Evolutionary conservation across 805 yeast genomes (phyloP).

Genomic region (Wickerhamiella bombiphila): DNA sequence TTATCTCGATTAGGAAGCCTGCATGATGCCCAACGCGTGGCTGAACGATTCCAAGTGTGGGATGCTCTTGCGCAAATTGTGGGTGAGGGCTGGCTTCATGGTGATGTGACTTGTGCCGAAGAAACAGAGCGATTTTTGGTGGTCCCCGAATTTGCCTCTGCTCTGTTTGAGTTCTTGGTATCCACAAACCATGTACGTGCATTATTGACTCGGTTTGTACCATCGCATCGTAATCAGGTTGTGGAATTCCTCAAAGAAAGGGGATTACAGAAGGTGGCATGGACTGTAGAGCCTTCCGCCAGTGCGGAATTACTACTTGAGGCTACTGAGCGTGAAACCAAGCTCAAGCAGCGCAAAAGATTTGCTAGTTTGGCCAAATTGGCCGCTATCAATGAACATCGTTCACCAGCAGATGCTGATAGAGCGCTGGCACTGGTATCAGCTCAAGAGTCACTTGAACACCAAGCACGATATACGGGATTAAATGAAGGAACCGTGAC

Average conservation of each 20-base stretch:
- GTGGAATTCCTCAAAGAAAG: slow-evolving; percentile 5
- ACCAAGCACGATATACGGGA: background rate
- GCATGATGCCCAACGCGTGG: slow-evolving; percentile 40
- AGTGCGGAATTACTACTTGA: slow-evolving; percentile 5
- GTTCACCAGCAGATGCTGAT: slow-evolving; percentile 3
- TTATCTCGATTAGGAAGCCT: slow-evolving; percentile 24
- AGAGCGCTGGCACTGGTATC: slow-evolving; percentile 3
- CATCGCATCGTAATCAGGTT: slow-evolving; percentile 4
- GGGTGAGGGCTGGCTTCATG: slow-evolving; percentile 28
- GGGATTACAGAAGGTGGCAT: slow-evolving; percentile 8
- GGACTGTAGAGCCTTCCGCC: slow-evolving; percentile 9
- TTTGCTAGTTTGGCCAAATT: slow-evolving; percentile 11
- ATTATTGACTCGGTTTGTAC: slow-evolving; percentile 5
- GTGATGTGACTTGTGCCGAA: background rate
- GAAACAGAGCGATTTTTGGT: background rate
- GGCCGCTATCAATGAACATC: slow-evolving; percentile 3
- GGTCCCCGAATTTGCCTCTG: slow-evolving; percentile 1
- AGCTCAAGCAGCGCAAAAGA: slow-evolving; percentile 2
- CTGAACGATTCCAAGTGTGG: slow-evolving; percentile 54
- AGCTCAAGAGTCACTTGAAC: slow-evolving; percentile 6
- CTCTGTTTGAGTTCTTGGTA: slow-evolving; percentile 7
- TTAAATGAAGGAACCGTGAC: background rate
- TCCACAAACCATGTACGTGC: slow-evolving; percentile 1
- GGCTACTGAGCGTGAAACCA: slow-evolving; percentile 4
- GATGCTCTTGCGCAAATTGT: slow-evolving; percentile 44